A percentile compares a stretch with the other conserved stretches of the same genome.
Conservation (phyloP, 108 stramenopile species). For the Fistulifera solaris region DNA sequence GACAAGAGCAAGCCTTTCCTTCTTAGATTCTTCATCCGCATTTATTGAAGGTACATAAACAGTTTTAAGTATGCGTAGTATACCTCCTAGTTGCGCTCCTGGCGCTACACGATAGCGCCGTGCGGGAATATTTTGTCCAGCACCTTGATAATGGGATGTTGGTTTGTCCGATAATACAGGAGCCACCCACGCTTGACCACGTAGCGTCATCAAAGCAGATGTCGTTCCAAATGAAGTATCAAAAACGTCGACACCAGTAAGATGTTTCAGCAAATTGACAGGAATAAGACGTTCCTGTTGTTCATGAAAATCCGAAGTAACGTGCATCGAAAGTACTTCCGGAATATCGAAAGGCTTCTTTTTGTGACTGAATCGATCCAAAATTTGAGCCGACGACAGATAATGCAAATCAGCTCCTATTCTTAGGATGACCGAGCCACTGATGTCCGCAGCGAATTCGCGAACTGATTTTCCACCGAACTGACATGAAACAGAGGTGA, state of each 20-base stretch:
- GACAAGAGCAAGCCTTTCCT: conserved; percentile 39
- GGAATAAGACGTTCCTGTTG: conserved; percentile 52
- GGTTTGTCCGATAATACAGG: conserved; percentile 29
- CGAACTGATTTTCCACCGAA: conserved; percentile 42
- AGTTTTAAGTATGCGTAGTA: conserved; percentile 38
- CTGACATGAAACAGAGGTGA: conserved; percentile 48
- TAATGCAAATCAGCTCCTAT: conserved; percentile 62
- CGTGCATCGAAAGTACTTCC: conserved; percentile 27
- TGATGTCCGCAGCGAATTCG: conserved; percentile 48
- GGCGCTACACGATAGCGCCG: conserved; percentile 58
- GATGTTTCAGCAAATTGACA: conserved; percentile 15
- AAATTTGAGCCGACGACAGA: conserved; percentile 13
- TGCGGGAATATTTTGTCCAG: conserved; percentile 44
- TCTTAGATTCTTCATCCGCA: conserved; percentile 13
- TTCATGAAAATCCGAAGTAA: conserved; percentile 56
- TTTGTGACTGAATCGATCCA: conserved; percentile 1
- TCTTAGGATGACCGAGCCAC: conserved; percentile 34
- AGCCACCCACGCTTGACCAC: conserved; percentile 55
- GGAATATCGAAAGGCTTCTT: not conserved
- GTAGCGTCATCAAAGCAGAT: conserved; percentile 34
- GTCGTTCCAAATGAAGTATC: conserved; percentile 32
- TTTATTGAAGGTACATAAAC: conserved; percentile 32
- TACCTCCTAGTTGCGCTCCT: conserved; percentile 41
- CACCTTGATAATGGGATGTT: conserved; percentile 21
- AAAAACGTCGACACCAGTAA: conserved; percentile 33